Evolutionary conservation across 2,329 filamentous ascomycete genomes (phyloP).

Genomic region (Aureobasidium mangrovei): DNA sequence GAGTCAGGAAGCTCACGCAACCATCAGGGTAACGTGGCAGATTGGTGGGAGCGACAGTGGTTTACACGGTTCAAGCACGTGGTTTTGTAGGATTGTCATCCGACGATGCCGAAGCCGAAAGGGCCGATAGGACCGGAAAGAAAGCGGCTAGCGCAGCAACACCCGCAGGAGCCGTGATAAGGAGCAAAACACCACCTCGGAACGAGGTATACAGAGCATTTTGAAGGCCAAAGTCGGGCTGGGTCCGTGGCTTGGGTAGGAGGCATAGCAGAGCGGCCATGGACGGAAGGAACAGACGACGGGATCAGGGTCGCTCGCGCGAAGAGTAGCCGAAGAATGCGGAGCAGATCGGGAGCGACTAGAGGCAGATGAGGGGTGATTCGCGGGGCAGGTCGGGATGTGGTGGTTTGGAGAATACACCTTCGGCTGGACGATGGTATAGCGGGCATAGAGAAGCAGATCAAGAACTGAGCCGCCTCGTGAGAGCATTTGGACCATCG

Average conservation of each 20-base stretch:
- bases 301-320: background rate
- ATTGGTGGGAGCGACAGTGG: background rate
- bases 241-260: no score
- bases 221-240: background rate
- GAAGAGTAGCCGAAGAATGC: background rate
- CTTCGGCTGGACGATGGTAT: background rate
- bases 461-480: background rate
- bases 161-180: background rate
- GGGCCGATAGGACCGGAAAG: slow-evolving; percentile 5
- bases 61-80: background rate
- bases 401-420: background rate
- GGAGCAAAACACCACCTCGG: background rate
- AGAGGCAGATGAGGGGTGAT: slow-evolving; percentile 8
- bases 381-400: slow-evolving; percentile 5
- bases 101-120: background rate
- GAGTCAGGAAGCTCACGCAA: slow-evolving; percentile 2
- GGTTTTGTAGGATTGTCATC: background rate
- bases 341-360: slow-evolving; percentile 7
- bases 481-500: background rate
- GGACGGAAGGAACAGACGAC: background rate
- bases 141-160: background rate
- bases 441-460: background rate
- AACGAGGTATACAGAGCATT: slow-evolving; percentile 1
- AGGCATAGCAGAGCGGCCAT: background rate
- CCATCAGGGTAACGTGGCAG: background rate